Evolutionary conservation across 352 stramenopile species (phyloP).

Genomic region (Phytophthora chlamydospora): DNA sequence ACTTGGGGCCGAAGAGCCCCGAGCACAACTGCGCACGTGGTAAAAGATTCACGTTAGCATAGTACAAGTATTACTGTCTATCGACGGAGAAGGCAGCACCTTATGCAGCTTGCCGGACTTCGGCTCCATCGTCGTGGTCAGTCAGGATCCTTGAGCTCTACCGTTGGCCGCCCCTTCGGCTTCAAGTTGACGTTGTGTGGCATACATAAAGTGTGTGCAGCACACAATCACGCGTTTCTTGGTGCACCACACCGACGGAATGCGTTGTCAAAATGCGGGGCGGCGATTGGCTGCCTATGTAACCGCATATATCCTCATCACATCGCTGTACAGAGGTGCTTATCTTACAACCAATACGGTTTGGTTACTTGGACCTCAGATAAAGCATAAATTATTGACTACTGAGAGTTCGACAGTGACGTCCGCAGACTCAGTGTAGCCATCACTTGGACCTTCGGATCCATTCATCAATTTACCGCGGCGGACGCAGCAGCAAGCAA

Average conservation of each 20-base stretch:
- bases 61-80: not conserved
- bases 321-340: not conserved
- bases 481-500: not conserved
- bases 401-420: too few relatives aligned
- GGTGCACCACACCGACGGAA: conserved; percentile 18
- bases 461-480: conserved; percentile 26
- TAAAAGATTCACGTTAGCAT: not conserved
- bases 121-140: conserved; percentile 40
- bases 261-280: conserved; percentile 20
- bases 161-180: conserved; percentile 8
- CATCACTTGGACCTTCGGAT: conserved; percentile 18
- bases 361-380: too few relatives aligned
- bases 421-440: conserved; percentile 16
- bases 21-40: conserved; percentile 43
- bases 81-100: conserved; percentile 21
- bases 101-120: conserved; percentile 77
- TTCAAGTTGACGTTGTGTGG: conserved; percentile 17
- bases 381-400: too few relatives aligned
- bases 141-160: conserved; percentile 18
- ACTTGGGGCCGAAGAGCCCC: conserved; percentile 71
- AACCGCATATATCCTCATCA: not conserved
- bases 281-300: conserved; percentile 15
- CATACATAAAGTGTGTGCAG: not conserved
- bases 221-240: conserved; percentile 11
- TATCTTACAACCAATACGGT: not conserved